Evolutionary conservation across 1,284 basidiomycete species (phyloP).

Genomic region (Quambalaria eucalypti): DNA sequence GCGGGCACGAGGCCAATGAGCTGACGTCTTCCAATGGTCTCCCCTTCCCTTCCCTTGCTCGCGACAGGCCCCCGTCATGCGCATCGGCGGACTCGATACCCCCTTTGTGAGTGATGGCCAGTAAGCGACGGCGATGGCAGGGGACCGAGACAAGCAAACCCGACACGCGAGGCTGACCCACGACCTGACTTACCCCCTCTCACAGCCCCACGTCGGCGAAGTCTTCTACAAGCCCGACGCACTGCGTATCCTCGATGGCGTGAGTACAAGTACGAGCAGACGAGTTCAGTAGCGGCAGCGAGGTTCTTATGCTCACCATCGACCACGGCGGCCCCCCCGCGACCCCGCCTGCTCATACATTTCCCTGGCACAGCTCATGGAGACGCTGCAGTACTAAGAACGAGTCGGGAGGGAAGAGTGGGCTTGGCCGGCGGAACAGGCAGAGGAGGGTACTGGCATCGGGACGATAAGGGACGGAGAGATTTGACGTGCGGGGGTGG

Average conservation of each 20-base stretch:
- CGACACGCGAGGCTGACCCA: no score
- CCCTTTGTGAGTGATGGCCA: conserved; percentile 13
- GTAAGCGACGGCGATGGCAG: not conserved
- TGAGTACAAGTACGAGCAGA: conserved; percentile 6
- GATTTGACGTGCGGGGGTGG: no score
- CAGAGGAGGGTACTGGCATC: no score
- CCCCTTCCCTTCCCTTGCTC: not conserved
- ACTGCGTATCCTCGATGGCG: conserved; percentile 22
- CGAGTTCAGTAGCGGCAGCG: no score
- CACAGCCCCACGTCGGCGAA: conserved; percentile 24
- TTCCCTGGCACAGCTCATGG: not conserved
- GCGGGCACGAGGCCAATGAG: not conserved
- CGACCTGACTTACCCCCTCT: not conserved
- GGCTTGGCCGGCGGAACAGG: no score
- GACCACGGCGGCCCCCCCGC: not conserved
- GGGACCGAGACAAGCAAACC: not conserved
- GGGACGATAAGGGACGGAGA: no score
- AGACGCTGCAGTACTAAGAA: not conserved
- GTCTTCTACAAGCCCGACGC: conserved; percentile 34
- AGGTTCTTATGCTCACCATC: not conserved
- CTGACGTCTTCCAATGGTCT: not conserved
- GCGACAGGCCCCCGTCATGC: conserved; percentile 13
- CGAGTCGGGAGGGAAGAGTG: no score
- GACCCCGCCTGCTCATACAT: not conserved
- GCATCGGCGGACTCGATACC: conserved; percentile 31